Evolutionary conservation across 2,329 filamentous ascomycete species (phyloP).

Genomic region (Aspergillus pseudoglaucus): DNA sequence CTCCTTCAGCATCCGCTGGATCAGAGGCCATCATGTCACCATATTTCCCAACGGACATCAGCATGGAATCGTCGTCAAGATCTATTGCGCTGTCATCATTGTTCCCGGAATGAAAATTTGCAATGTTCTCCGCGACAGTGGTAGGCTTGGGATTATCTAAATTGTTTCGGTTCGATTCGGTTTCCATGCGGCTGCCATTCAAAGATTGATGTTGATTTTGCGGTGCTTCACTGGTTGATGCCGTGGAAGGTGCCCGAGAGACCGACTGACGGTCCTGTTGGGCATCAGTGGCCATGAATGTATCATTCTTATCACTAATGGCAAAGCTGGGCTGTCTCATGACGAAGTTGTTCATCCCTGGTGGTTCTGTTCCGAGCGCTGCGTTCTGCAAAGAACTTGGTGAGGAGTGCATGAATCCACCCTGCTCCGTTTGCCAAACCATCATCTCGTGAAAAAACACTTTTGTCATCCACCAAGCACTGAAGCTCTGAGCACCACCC

Average conservation of each 20-base stretch:
- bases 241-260: constrained; percentile 14
- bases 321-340: constrained; percentile 15
- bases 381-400: constrained; percentile 28
- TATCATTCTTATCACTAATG: constrained; percentile 8
- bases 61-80: constrained; percentile 46
- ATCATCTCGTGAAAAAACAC: constrained; percentile 95
- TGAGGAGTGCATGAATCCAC: constrained; percentile 68
- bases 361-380: constrained; percentile 17
- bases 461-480: constrained; percentile 65
- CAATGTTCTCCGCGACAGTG: constrained; percentile 39
- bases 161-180: constrained; percentile 15
- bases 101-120: constrained; percentile 26
- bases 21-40: constrained; percentile 42
- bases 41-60: constrained; percentile 39
- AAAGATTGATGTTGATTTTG: constrained; percentile 10
- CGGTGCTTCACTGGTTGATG: constrained; percentile 10
- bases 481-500: constrained; percentile 41
- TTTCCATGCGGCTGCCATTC: constrained; percentile 10
- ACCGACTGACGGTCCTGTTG: constrained; percentile 4
- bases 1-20: constrained; percentile 39
- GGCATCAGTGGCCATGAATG: constrained; percentile 13
- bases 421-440: constrained; percentile 79
- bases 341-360: constrained; percentile 14
- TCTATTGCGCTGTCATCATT: constrained; percentile 71
- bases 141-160: constrained; percentile 38